Conservation (phyloP, 352 stramenopile species). For the Bremia lactucae region DNA sequence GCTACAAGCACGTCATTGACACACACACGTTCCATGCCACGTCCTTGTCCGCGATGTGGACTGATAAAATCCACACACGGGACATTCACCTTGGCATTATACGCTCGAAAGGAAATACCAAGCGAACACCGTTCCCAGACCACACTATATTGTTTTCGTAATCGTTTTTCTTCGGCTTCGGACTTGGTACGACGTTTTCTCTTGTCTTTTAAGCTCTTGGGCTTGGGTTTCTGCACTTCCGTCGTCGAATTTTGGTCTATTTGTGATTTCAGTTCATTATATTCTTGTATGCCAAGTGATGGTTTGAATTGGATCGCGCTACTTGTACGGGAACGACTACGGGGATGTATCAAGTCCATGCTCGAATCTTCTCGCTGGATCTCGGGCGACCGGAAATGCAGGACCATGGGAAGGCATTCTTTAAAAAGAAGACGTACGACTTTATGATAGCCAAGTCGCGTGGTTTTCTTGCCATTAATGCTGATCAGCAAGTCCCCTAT, state of each 20-base stretch:
- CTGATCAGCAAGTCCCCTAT: constrained; percentile 67
- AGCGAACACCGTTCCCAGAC: constrained; percentile 62
- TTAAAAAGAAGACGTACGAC: constrained; percentile 73
- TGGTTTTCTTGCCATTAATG: constrained; percentile 68
- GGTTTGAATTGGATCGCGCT: constrained; percentile 2
- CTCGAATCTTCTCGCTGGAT: no score
- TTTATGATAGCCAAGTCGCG: constrained; percentile 66
- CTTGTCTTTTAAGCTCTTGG: constrained; percentile 1
- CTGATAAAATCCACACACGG: constrained; percentile 66
- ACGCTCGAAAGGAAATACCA: constrained; percentile 62
- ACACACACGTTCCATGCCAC: constrained; percentile 63
- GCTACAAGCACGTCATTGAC: constrained; percentile 75
- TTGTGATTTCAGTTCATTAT: constrained; percentile 3
- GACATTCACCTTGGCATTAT: constrained; percentile 57
- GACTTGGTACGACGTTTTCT: constrained; percentile 12
- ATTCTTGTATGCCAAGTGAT: constrained; percentile 3
- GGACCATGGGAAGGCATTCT: constrained; percentile 54
- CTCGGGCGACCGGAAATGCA: constrained; percentile 60
- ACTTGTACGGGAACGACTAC: constrained; percentile 5
- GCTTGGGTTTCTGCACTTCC: constrained; percentile 15
- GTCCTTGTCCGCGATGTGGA: constrained; percentile 33
- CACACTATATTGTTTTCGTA: constrained; percentile 63
- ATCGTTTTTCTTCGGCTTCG: constrained; percentile 26
- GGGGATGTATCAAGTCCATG: background rate
- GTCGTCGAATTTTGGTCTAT: no score